Base-by-base conservation (phyloP, 1,284 basidiomycete genomes). In the Ustilago bromivora region DNA sequence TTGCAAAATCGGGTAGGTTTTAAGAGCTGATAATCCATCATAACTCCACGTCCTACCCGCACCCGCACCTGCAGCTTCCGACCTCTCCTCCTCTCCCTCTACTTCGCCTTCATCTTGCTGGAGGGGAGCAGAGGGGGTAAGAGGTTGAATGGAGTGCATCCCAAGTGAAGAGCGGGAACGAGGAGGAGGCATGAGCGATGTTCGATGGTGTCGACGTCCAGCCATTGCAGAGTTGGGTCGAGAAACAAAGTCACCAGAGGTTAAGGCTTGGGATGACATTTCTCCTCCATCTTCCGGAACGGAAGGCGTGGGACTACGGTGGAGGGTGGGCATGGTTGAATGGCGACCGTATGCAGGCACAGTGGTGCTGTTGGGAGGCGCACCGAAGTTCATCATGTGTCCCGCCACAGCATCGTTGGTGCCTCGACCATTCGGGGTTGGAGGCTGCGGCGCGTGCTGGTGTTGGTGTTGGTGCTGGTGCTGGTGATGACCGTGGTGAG, bases 281-380 rank as follows among this genome's bases (percentile, higher is more conserved):
- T 83, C 82, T 28, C 78, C 82, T 23, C 82, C 82, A 53, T 83
- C 72, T 65, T 83, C 82, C 12, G 82, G 82, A 17, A 83, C 82
- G 36, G 70, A 72, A 1, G 82, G 82, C 31, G 82, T 83, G 0
- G 70, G 59, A 11, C 66, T 80, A 2, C 82, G 74, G 15, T 76
- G 75, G 40, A 76, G 57, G 10, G 73, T 74, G 46, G 78, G 78
- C 78, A 78, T 78, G 31, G 78, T 80, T 28, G 78, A 67, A 49
- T 83, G 82, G 15, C 80, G 69, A 1, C 76, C 73, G 17, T 59
- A 53, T 1, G 28, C 61, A 15, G 57, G 54, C 28, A 69, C 66
- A 12, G 55, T 59, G 0, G 57, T 46, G 31, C 52, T 55, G 54
- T 70, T 68, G 38, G 72, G 73, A 15, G 61, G 61, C 3, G 55